A percentile compares a stretch with the other conserved stretches of the same genome.
These are phyloP conservation scores for Pleurotus djamor DNA, from an alignment of 768 basidiomycete genomes.

Conservation along the genomic window DNA sequence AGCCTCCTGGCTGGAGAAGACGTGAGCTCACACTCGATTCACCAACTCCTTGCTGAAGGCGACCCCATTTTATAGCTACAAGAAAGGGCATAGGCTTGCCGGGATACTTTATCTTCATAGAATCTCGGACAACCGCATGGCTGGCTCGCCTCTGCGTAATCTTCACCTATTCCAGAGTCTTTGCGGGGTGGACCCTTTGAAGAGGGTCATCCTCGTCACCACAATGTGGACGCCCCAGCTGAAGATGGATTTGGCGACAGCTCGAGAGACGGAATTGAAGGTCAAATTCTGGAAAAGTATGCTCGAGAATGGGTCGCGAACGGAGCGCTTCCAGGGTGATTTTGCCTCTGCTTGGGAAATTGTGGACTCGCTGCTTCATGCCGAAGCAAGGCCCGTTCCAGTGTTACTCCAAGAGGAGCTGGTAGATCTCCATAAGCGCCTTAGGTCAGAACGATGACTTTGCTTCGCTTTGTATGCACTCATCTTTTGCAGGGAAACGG, in stretches of 20 bases:
- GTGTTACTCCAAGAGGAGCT: slow-evolving; percentile 12
- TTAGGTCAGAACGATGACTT: slow-evolving; percentile 12
- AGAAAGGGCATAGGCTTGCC: slow-evolving; percentile 14
- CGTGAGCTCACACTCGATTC: slow-evolving; percentile 12
- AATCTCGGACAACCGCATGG: slow-evolving; percentile 26
- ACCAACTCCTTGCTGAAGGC: neutral
- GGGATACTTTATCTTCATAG: slow-evolving; percentile 22
- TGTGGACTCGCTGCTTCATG: slow-evolving; percentile 7
- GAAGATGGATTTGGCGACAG: neutral
- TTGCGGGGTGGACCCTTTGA: slow-evolving; percentile 15
- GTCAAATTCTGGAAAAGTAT: slow-evolving; percentile 8
- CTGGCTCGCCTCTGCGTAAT: slow-evolving; percentile 22
- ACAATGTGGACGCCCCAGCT: slow-evolving; percentile 36
- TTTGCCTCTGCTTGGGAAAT: slow-evolving; percentile 9
- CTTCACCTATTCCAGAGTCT: slow-evolving; percentile 23
- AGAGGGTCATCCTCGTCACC: slow-evolving; percentile 24
- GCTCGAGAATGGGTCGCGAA: slow-evolving; percentile 3
- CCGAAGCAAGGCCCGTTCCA: neutral
- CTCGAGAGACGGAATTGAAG: slow-evolving; percentile 6
- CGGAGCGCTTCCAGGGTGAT: slow-evolving; percentile 3
- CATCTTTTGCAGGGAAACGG: slow-evolving; percentile 2
- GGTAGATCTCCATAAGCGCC: slow-evolving; percentile 2
- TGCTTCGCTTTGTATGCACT: neutral
- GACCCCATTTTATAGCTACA: slow-evolving; percentile 12
- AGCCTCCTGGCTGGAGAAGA: slow-evolving; percentile 20